Evolutionary conservation across 805 yeast species (phyloP).

Genomic region (Kazachstania africana): DNA sequence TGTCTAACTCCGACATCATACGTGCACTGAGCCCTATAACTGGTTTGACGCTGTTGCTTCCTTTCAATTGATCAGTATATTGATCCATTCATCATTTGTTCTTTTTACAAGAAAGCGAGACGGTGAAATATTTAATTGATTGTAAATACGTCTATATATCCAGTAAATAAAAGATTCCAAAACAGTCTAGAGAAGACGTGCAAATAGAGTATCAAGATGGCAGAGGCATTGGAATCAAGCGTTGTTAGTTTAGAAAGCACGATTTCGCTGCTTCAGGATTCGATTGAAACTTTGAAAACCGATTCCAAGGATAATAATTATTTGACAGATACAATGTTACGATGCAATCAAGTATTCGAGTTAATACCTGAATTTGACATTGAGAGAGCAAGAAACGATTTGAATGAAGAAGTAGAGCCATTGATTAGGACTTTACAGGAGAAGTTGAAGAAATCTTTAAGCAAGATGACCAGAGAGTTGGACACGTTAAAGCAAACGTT

Average conservation of each 20-base stretch:
- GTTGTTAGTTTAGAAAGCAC: slow-evolving; percentile 14
- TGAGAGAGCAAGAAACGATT: slow-evolving; percentile 22
- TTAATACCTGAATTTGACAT: slow-evolving; percentile 26
- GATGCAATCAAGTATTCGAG: slow-evolving; percentile 19
- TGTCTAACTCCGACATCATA: slow-evolving; percentile 5
- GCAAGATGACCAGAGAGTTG: slow-evolving; percentile 18
- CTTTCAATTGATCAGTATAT: no score
- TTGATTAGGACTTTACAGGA: slow-evolving; percentile 17
- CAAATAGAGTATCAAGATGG: no score
- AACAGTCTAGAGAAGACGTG: no score
- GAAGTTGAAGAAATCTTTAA: slow-evolving; percentile 17
- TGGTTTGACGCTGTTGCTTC: no score
- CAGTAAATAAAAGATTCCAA: no score
- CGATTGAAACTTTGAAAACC: slow-evolving; percentile 11
- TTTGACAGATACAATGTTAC: slow-evolving; percentile 15
- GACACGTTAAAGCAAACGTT: slow-evolving; percentile 20
- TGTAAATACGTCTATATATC: no score
- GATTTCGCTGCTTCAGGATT: slow-evolving; percentile 10
- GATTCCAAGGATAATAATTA: slow-evolving; percentile 13
- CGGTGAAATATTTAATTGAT: no score
- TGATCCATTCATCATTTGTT: no score
- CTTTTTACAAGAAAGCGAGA: no score
- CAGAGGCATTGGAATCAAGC: slow-evolving; percentile 14
- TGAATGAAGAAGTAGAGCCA: slow-evolving; percentile 25
- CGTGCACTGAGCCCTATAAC: no score